phyloP scores from a whole-genome alignment of 2,329 filamentous ascomycete genomes.

The Endocalyx cinctus region DNA sequence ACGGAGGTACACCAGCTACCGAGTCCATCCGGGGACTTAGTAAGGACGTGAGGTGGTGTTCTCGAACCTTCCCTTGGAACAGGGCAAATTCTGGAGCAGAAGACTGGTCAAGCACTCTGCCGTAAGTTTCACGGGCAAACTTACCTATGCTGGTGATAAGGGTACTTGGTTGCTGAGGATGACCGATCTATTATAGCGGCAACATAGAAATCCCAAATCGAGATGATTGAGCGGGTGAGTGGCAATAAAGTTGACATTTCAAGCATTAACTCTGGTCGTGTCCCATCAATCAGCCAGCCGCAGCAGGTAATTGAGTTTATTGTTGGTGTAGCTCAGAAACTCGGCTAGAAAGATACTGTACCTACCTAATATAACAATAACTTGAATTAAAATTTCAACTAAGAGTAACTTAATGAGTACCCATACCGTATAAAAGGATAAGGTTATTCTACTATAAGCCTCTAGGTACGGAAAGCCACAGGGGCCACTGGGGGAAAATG shows the following conservation, averaged over 20 bases:
- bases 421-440: no score
- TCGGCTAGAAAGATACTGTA: no score
- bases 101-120: conserved; percentile 24
- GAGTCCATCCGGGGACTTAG: conserved; percentile 27
- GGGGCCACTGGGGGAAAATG: no score
- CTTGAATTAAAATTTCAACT: no score
- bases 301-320: conserved; percentile 19
- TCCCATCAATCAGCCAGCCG: conserved; percentile 20
- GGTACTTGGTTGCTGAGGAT: conserved; percentile 30
- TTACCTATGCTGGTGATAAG: conserved; percentile 34
- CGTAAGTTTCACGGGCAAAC: conserved; percentile 22
- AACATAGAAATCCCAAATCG: conserved; percentile 28
- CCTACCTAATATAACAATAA: no score
- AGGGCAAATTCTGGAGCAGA: conserved; percentile 11
- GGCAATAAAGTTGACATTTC: conserved; percentile 33
- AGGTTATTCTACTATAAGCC: no score
- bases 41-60: conserved; percentile 25
- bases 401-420: no score
- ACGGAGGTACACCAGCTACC: conserved; percentile 14
- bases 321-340: no score
- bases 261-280: conserved; percentile 27
- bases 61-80: conserved; percentile 19
- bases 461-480: no score
- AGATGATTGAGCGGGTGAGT: conserved; percentile 29
- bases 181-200: conserved; percentile 26